Percentiles rank a stretch among this genome's conserved stretches.
Evolutionary conservation across 768 basidiomycete species (phyloP).

Genomic region (Lyophyllum semitale): DNA sequence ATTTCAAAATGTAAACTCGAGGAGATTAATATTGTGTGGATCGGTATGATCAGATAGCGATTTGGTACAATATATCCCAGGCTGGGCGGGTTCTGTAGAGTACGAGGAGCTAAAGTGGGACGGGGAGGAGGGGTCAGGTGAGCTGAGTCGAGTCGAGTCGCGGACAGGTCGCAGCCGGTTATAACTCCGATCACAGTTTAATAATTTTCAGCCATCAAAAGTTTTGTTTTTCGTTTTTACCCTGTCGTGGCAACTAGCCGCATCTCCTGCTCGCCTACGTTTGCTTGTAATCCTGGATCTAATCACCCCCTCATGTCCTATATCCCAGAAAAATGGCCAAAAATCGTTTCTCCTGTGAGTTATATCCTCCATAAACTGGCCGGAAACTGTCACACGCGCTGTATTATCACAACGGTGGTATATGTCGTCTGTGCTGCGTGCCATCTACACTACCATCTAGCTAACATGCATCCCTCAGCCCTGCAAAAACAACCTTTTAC

Average conservation of each 20-base stretch:
- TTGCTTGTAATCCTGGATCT: slow-evolving; percentile 42
- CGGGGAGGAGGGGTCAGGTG: too few relatives aligned
- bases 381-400: neutral
- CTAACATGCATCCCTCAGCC: slow-evolving; percentile 25
- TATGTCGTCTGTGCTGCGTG: too few relatives aligned
- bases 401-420: too few relatives aligned
- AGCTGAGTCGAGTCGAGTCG: too few relatives aligned
- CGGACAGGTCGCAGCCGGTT: too few relatives aligned
- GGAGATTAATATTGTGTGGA: neutral
- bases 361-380: neutral
- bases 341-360: slow-evolving; percentile 39
- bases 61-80: neutral
- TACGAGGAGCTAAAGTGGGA: neutral
- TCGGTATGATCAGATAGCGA: neutral
- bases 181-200: slow-evolving; percentile 18
- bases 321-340: slow-evolving; percentile 40
- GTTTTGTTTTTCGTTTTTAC: neutral
- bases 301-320: slow-evolving; percentile 44
- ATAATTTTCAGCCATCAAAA: slow-evolving; percentile 13
- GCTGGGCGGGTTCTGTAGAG: neutral
- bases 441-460: neutral
- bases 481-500: slow-evolving; percentile 51
- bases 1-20: too few relatives aligned
- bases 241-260: slow-evolving; percentile 16
- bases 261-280: slow-evolving; percentile 6